Evolutionary conservation across 2,329 filamentous ascomycete genomes (phyloP), one percentile per base, ranked within the genome.

Genomic region (Dactylellina haptotyla): DNA sequence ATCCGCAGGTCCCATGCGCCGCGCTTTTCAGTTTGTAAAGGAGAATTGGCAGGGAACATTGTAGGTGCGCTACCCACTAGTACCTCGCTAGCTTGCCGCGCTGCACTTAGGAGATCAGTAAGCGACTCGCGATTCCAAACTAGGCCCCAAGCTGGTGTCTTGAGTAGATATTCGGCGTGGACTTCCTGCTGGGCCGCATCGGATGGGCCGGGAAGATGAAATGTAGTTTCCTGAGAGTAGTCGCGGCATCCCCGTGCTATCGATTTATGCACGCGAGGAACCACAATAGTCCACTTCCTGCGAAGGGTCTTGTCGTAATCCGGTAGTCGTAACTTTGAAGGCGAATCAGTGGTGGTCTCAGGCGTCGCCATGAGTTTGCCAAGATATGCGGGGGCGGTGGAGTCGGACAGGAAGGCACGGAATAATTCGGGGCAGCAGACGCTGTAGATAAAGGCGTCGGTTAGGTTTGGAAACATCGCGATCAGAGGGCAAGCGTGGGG

Each of bases 401-500:
- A 66, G 30, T 66, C 63, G 23, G 70, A 34, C 9, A 74, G 28
- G 23, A 74, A 74, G 12, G 62, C 70, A 23, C 62, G 61, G 39
- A 74, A 74, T 28, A 74, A 62, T 20, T 74, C 70, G 8, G 63
- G 70, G 26, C 70, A 74, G 62, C 70, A 74, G 18, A 74, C 70
- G 43, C 62, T 66, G 51, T 74, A 74, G 6, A 74, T 57, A 39
- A 66, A 66, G 30, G 59, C 62, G 16, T 74, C 70, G 1, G 70
- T 74, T 16, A 74, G 70, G 18, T 74, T 74, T 1, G 70, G 67
- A 23, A 74, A 74, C 63, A 66, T 61, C 10, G 70, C 54, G 39
- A 74, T 54, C 6, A 74, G 56, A n/a, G 70, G 70, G 32, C 70
- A 74, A n/a, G 61, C 62, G 25, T 74, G 70, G 1, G 61, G 70